phyloP scores from a whole-genome alignment of 1,284 basidiomycete genomes.

The Austroboletus niveus region DNA sequence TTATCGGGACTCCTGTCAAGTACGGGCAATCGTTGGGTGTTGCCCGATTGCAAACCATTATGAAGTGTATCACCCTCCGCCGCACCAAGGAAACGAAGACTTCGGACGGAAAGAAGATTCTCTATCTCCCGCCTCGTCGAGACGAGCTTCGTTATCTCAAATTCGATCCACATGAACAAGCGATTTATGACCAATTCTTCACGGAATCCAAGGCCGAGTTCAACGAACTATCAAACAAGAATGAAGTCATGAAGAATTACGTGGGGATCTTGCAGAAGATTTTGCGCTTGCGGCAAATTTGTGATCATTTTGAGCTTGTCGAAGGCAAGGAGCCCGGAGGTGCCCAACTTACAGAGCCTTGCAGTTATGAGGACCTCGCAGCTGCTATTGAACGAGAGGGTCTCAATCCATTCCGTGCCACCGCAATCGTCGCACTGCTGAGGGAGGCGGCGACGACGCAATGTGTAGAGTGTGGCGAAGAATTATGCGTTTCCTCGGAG shows the following conservation, averaged over 20 bases:
- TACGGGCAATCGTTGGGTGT: conserved; percentile 90
- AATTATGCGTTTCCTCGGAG: conserved; percentile 62
- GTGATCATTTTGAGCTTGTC: conserved; percentile 93
- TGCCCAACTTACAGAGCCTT: conserved; percentile 36
- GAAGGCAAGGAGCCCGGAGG: conserved; percentile 66
- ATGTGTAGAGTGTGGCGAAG: conserved; percentile 83
- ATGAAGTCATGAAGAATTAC: conserved; percentile 96
- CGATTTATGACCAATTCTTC: conserved; percentile 88
- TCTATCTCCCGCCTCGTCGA: conserved; percentile 83
- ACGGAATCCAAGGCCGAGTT: conserved; percentile 89
- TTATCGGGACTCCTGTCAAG: conserved; percentile 89
- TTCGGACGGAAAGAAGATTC: conserved; percentile 80
- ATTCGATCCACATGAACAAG: conserved; percentile 81
- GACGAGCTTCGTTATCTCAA: conserved; percentile 85
- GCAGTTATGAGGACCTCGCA: conserved; percentile 72
- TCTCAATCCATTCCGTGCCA: conserved; percentile 73
- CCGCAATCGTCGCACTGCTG: conserved; percentile 77
- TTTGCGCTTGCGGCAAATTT: conserved; percentile 92
- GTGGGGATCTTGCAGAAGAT: conserved; percentile 97
- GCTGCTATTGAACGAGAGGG: conserved; percentile 78
- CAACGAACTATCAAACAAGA: conserved; percentile 79
- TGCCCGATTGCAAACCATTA: conserved; percentile 92
- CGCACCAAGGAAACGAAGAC: conserved; percentile 91
- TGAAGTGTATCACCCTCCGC: conserved; percentile 95
- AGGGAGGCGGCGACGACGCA: conserved; percentile 84